phyloP scores from a whole-genome alignment of 768 basidiomycete genomes.

The Termitomyces heimii region DNA sequence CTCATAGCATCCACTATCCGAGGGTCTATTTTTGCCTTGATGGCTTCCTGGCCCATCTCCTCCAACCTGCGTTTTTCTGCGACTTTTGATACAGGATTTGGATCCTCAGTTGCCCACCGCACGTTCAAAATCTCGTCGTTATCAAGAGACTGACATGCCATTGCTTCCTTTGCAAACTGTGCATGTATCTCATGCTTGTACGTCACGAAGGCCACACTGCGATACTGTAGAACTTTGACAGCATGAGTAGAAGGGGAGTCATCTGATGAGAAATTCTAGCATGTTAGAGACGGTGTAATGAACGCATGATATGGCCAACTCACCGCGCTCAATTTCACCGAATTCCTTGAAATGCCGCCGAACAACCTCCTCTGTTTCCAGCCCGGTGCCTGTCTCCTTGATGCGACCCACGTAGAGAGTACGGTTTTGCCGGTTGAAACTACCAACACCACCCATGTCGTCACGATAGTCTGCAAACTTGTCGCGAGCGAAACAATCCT shows the following conservation, averaged over 20 bases:
- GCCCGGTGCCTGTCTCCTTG: constrained; percentile 82
- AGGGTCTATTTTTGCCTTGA: constrained; percentile 80
- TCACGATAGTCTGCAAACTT: constrained; percentile 97
- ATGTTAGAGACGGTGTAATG: neutral
- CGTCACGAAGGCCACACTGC: constrained; percentile 96
- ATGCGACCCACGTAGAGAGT: constrained; percentile 94
- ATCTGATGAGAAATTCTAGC: constrained; percentile 6
- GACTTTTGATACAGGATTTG: constrained; percentile 87
- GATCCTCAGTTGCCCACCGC: constrained; percentile 98
- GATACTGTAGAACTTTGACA: constrained; percentile 91
- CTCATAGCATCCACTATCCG: constrained; percentile 87
- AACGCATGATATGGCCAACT: constrained; percentile 23
- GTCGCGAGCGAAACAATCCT: constrained; percentile 96
- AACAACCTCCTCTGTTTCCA: constrained; percentile 90
- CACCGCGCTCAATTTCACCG: constrained; percentile 90
- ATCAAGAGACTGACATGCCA: constrained; percentile 97
- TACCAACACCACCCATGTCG: constrained; percentile 99
- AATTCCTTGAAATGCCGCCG: constrained; percentile 92
- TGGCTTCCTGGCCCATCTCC: constrained; percentile 81
- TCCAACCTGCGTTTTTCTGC: constrained; percentile 81
- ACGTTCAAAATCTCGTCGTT: constrained; percentile 98
- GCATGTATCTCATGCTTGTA: constrained; percentile 82
- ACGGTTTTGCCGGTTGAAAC: constrained; percentile 89
- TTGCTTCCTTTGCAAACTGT: constrained; percentile 96
- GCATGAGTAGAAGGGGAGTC: constrained; percentile 22